phyloP scores from a whole-genome alignment of 2,329 filamentous ascomycete genomes.

The Elsinoe batatas region DNA sequence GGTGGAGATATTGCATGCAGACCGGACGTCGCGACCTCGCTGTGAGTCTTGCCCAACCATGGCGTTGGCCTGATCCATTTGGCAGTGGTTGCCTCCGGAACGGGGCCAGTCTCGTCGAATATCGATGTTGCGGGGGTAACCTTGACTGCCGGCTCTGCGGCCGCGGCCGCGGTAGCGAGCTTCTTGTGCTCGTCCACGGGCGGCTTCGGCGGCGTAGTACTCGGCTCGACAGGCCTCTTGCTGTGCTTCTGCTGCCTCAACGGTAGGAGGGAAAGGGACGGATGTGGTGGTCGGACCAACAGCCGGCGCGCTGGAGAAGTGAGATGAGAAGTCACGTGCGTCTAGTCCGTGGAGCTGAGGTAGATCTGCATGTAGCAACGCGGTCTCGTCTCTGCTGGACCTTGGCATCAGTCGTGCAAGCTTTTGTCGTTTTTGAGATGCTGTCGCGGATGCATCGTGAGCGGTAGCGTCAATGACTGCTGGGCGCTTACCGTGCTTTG shows the following conservation, averaged over 20 bases:
- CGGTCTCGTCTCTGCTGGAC: conserved; percentile 21
- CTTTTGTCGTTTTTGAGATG: conserved; percentile 37
- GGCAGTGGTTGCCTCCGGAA: background rate
- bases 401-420: conserved; percentile 32
- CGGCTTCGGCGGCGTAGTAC: background rate
- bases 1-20: conserved; percentile 3
- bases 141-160: conserved; percentile 17
- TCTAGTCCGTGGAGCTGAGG: conserved; percentile 14
- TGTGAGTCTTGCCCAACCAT: conserved; percentile 6
- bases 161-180: background rate
- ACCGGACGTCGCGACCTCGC: conserved; percentile 4
- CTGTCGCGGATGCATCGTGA: conserved; percentile 23
- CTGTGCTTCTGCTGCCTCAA: conserved; percentile 2
- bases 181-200: background rate
- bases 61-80: conserved; percentile 2
- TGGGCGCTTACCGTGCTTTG: conserved; percentile 33
- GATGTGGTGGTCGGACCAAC: conserved; percentile 1
- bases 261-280: conserved; percentile 21
- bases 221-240: conserved; percentile 8
- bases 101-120: background rate
- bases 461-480: conserved; percentile 27
- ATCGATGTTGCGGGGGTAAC: conserved; percentile 22
- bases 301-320: background rate
- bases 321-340: background rate
- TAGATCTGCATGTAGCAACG: conserved; percentile 18